Percentiles rank a stretch among this genome's conserved stretches.
These are phyloP conservation scores for Leptoxyphium fumago DNA, from an alignment of 2,329 filamentous ascomycete genomes.

Conservation along the genomic window DNA sequence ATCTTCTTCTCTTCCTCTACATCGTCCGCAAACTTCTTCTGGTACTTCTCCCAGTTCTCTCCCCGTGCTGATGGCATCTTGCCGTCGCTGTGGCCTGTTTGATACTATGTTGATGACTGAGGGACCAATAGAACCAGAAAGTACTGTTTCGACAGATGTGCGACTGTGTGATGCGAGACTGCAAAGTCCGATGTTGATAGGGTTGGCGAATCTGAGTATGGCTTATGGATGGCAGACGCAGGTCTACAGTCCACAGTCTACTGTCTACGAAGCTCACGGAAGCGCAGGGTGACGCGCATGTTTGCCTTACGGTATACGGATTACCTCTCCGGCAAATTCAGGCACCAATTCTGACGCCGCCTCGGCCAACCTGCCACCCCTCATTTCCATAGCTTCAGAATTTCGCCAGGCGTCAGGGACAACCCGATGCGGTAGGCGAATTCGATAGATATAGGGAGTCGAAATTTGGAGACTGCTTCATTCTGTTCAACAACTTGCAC, in stretches of 20 bases:
- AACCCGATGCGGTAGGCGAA: neutral
- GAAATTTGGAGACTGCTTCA: neutral
- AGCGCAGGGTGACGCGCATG: neutral
- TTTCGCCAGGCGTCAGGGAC: neutral
- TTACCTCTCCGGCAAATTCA: neutral
- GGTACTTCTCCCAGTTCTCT: constrained; percentile 95
- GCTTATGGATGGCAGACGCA: neutral
- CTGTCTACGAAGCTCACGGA: neutral
- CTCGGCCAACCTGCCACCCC: neutral
- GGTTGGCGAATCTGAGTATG: neutral
- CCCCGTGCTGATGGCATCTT: constrained; percentile 87
- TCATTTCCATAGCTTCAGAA: neutral
- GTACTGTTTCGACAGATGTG: too few species aligned
- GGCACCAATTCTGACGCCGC: neutral
- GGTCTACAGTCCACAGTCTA: neutral
- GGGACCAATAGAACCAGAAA: too few species aligned
- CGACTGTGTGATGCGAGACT: too few species aligned
- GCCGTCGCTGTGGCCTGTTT: constrained; percentile 1
- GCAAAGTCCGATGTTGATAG: neutral
- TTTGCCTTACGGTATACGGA: neutral
- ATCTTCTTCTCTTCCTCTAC: constrained; percentile 99
- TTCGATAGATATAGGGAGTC: neutral
- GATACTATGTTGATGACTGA: too few species aligned
- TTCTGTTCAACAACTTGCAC: neutral
- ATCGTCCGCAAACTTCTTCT: constrained; percentile 92